Percentiles rank a stretch among this genome's conserved stretches.
Conservation (phyloP, 164 flowering plant genomes). For the Sedum album region DNA sequence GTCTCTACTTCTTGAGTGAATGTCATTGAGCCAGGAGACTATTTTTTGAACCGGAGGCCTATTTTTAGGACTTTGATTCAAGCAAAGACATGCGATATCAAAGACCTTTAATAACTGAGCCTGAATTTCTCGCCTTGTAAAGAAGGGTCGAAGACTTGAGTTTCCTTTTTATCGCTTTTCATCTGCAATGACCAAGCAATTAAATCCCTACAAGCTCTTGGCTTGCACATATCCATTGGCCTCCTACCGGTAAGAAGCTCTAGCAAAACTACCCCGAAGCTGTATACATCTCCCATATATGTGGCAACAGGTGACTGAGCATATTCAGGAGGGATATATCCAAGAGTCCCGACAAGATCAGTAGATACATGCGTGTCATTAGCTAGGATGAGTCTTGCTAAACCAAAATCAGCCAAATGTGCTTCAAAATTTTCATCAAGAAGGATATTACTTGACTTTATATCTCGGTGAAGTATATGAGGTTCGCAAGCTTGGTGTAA, state of each 20-base stretch:
- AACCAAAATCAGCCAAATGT: conserved; percentile 9
- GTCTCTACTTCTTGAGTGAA: background rate
- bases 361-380: conserved; percentile 7
- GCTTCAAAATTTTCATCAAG: conserved; percentile 7
- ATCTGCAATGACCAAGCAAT: conserved; percentile 9
- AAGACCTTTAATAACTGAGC: conserved; percentile 1
- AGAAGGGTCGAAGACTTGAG: conserved; percentile 5
- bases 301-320: conserved; percentile 4
- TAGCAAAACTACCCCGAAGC: conserved; percentile 7
- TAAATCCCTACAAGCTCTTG: conserved; percentile 9
- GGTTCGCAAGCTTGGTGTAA: conserved; percentile 5
- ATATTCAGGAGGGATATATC: conserved; percentile 11
- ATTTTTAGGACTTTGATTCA: conserved; percentile 4
- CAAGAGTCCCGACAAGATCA: conserved; percentile 9
- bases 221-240: conserved; percentile 10
- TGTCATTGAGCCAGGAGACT: conserved; percentile 7
- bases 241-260: conserved; percentile 7
- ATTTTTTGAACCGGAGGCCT: conserved; percentile 7
- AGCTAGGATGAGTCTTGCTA: conserved; percentile 4
- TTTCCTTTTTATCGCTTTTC: conserved; percentile 5
- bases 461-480: conserved; percentile 6
- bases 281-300: conserved; percentile 7
- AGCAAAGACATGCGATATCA: conserved; percentile 9
- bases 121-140: background rate
- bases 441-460: conserved; percentile 11